Percentiles rank a stretch among this genome's conserved stretches.
Conservation (phyloP, 805 yeast species). For the Zygoascus ofunaensis region DNA sequence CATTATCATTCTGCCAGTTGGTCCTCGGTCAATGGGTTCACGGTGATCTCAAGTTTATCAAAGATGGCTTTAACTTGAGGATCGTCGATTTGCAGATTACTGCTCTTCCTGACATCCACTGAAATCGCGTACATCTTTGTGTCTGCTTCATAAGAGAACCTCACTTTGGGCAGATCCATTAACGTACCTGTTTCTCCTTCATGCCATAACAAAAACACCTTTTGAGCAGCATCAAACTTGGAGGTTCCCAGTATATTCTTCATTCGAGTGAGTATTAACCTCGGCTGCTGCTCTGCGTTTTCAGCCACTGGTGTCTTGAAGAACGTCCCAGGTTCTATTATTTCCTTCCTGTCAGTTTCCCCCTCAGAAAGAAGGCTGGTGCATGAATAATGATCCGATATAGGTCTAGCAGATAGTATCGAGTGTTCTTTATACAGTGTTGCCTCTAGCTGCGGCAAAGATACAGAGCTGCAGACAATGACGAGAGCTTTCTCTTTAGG, state of each 20-base stretch:
- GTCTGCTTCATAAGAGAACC: not conserved
- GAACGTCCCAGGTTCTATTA: not conserved
- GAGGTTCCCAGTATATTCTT: not conserved
- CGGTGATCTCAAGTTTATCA: not conserved
- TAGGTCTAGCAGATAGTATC: not conserved
- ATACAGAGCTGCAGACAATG: not conserved
- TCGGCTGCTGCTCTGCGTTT: not conserved
- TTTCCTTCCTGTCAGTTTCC: not conserved
- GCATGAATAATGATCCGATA: not conserved
- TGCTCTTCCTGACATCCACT: not conserved
- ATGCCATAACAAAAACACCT: conserved; percentile 1
- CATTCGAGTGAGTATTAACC: not conserved
- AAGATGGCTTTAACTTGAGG: not conserved
- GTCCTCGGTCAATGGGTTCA: not conserved
- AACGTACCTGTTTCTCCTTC: conserved; percentile 4
- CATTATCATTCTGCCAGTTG: too few species aligned
- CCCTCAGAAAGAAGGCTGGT: not conserved
- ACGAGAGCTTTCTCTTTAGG: not conserved
- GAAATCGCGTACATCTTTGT: not conserved
- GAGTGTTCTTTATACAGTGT: not conserved
- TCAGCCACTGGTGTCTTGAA: not conserved
- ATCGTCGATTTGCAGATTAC: not conserved
- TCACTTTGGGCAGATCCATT: not conserved
- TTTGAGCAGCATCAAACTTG: not conserved
- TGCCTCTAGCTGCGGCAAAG: not conserved